Base-by-base conservation (phyloP, 2,329 filamentous ascomycete species). In the Sporothrix pseudoabietina region DNA sequence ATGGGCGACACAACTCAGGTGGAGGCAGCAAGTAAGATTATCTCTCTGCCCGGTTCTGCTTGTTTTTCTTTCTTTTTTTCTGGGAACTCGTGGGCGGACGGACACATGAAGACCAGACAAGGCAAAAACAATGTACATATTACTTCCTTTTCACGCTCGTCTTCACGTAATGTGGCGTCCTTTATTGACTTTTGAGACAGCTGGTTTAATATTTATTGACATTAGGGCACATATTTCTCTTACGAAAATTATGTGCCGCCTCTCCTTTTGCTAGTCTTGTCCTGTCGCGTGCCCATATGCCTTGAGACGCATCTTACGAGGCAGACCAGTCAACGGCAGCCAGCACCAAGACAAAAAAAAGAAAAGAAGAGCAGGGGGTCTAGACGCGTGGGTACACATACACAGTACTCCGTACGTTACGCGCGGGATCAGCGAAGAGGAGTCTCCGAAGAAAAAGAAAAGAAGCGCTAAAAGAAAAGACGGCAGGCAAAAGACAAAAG, bases 111-210 rank as follows among this genome's bases (percentile, higher is more conserved):
- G 39, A 16, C 26, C 3, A 61, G 16, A 19, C 4, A 30, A 32
- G 22, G 22, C 4, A 52, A 12, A 26, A 32, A 35, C 3, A 47
- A 8, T 5, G 22, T 30, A 39, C 32, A 6, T 39, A 44, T 30
- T 30, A 39, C 32, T 32, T 44, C 16, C 32, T 65, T 26, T 55
- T 55, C 9, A 16, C 22, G 4, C 5, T 59, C 35, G 22, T 16
- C 47, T 8, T 26, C 47, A 69, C 66, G 66, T 69, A 69, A 39
- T 69, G 47, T 69, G 66, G 66, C 66, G 66, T 69, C 47, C 19
- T 39, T 22, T 52, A 68, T 68, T 54, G 44, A 54, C 44, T 22
- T 55, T 49, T 54, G 30, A 55, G 47, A 54, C 47, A 8, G 30
- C 19, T 14, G 1, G 4, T 22, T 52, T 30, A 19, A 35, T 35